Evolutionary conservation across 2,329 filamentous ascomycete species (phyloP), one percentile per base, ranked within the genome.

Genomic region (Aspergillus felis): DNA sequence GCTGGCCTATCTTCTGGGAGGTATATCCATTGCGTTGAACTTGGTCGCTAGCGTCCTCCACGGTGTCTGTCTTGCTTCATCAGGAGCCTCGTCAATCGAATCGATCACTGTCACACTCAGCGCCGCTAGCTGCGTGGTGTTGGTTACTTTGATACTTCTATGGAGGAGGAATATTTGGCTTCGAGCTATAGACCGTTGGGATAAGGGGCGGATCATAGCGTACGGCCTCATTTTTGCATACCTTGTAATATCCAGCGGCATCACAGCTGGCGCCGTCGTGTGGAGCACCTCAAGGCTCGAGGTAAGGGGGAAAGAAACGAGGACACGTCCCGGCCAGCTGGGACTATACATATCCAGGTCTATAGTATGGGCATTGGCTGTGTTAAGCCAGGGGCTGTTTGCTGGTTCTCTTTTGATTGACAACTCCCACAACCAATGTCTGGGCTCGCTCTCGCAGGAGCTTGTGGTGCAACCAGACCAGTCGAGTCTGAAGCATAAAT

Each of bases 311-410:
- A 47, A 54, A n/a, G 46, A 47, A 27, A 25, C 44, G 1, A 10
- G 51, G 32, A n/a, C 41, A n/a, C 9, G 41, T 29, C 47, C 25
- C 10, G 54, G 49, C 17, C 61, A 59, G n/a, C 47, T 61, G 1
- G 24, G 10, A 12, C 51, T 70, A 17, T 64, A 76, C 42, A 64
- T 72, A 32, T 68, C 68, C 22, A 74, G 78, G 46, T 74, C 75
- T 54, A 66, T 72, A 9, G 58, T 72, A 41, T 75, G 72, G 71
- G 64, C 65, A 3, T 52, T 72, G 3, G 72, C 72, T 2, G 60
- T 74, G 9, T 65, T 74, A 10, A 51, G 57, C 3, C 68, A 76
- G 53, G 67, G 68, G 14, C 50, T 70, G 3, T 68, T 71, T 49
- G 71, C 64, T 51, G 70, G 71, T 10, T 66, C 62, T 47, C 53